Percentiles rank a stretch among this genome's conserved stretches.
These are phyloP conservation scores for Arthrobotrys conoides DNA, from an alignment of 2,329 filamentous ascomycete species.

Conservation along the genomic window DNA sequence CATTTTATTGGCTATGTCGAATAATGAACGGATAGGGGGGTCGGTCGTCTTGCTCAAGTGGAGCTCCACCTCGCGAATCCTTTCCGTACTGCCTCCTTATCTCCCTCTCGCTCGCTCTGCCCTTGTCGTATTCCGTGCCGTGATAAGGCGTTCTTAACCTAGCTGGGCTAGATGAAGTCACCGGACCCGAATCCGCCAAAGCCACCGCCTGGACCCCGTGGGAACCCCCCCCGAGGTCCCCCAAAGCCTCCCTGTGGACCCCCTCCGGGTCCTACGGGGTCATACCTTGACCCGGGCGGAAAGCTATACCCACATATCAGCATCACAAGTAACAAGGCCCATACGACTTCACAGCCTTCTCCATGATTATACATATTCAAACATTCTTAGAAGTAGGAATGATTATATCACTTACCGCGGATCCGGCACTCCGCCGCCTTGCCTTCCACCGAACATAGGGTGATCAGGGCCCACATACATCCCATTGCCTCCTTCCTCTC, in stretches of 20 bases:
- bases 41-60: conserved; percentile 5
- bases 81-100: conserved; percentile 19
- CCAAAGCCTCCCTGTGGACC: conserved; percentile 69
- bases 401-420: conserved; percentile 25
- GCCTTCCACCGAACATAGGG: conserved; percentile 79
- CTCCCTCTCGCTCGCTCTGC: background rate
- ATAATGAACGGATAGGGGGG: conserved; percentile 31
- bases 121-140: conserved; percentile 37
- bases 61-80: conserved; percentile 36
- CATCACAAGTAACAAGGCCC: conserved; percentile 64
- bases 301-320: conserved; percentile 70
- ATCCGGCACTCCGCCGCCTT: conserved; percentile 66
- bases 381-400: background rate
- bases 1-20: conserved; percentile 32
- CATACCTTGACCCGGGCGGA: conserved; percentile 91
- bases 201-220: conserved; percentile 68
- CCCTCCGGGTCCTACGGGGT: conserved; percentile 83
- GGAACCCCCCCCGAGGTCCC: conserved; percentile 53
- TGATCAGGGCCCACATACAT: conserved; percentile 99
- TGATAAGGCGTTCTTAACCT: conserved; percentile 42
- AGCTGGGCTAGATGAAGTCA: conserved; percentile 71
- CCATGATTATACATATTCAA: background rate
- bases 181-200: conserved; percentile 66
- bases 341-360: conserved; percentile 25
- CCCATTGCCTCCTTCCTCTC: conserved; percentile 74